Conservation (phyloP, 768 basidiomycete genomes). For the Tephrocybe rancida region DNA sequence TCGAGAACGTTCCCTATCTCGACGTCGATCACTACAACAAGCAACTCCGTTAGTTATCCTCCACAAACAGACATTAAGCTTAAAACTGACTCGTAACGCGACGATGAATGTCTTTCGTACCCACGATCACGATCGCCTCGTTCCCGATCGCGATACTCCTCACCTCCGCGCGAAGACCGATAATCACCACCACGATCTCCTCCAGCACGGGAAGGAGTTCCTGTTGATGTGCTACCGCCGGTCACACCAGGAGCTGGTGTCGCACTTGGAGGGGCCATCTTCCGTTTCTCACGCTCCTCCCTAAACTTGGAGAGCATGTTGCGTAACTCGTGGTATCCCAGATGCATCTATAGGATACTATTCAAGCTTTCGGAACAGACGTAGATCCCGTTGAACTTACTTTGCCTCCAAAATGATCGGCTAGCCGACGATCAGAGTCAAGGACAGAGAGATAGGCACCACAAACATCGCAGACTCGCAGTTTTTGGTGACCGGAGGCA, state of each 20-base stretch:
- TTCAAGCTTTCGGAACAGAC: conserved; percentile 22
- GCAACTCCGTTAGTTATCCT: conserved; percentile 29
- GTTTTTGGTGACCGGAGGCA: conserved; percentile 99
- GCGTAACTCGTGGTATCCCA: conserved; percentile 97
- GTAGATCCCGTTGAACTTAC: conserved; percentile 46
- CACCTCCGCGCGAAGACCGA: conserved; percentile 61
- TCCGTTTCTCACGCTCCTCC: conserved; percentile 87
- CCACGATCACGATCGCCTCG: conserved; percentile 65
- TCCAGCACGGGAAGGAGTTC: conserved; percentile 41
- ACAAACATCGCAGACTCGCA: conserved; percentile 99
- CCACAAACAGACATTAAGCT: conserved; percentile 22
- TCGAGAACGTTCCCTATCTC: conserved; percentile 75
- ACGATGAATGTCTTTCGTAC: conserved; percentile 67
- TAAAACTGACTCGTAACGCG: conserved; percentile 76
- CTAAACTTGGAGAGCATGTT: conserved; percentile 91
- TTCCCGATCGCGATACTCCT: conserved; percentile 66
- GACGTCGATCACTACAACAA: conserved; percentile 60
- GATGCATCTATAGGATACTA: conserved; percentile 78
- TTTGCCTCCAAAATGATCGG: conserved; percentile 99
- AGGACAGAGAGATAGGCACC: conserved; percentile 98
- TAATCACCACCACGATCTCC: conserved; percentile 46
- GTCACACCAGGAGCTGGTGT: conserved; percentile 37
- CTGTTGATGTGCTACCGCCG: conserved; percentile 38
- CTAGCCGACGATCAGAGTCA: conserved; percentile 97
- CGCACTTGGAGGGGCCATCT: conserved; percentile 50